Percentiles rank a stretch among this genome's conserved stretches.
phyloP scores from a whole-genome alignment of 2,329 filamentous ascomycete genomes.

The Chaetomium sp. region DNA sequence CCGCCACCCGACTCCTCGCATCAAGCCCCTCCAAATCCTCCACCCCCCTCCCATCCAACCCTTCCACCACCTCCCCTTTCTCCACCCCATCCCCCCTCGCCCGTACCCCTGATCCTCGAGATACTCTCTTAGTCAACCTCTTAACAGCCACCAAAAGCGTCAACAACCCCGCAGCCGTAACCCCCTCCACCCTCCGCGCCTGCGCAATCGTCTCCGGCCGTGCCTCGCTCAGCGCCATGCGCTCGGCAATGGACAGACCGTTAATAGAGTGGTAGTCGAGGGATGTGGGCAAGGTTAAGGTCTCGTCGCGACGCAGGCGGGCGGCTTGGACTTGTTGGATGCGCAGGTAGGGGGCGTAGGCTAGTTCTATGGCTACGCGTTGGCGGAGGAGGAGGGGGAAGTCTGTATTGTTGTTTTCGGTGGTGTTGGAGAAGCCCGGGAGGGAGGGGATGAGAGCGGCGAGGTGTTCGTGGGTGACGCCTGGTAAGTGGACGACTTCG shows the following conservation, averaged over 20 bases:
- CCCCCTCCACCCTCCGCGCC: slow-evolving; percentile 78
- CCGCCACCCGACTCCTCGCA: slow-evolving; percentile 33
- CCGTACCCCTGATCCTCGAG: too few relatives aligned
- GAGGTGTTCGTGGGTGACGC: slow-evolving; percentile 1
- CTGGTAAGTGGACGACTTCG: slow-evolving; percentile 59
- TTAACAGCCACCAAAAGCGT: slow-evolving; percentile 55
- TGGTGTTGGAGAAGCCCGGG: not conserved
- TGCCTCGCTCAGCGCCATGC: slow-evolving; percentile 59
- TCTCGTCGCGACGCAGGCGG: slow-evolving; percentile 70
- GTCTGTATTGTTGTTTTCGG: not conserved
- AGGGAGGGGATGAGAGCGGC: slow-evolving; percentile 2
- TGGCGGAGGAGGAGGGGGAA: slow-evolving; percentile 55
- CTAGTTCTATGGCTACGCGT: slow-evolving; percentile 73
- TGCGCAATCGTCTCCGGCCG: slow-evolving; percentile 82
- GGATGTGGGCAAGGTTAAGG: slow-evolving; percentile 61
- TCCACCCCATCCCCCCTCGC: not conserved
- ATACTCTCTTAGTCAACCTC: not conserved
- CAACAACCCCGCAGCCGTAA: slow-evolving; percentile 55
- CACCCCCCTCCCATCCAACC: slow-evolving; percentile 13
- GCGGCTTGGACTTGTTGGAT: slow-evolving; percentile 62
- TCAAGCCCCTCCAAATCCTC: slow-evolving; percentile 35
- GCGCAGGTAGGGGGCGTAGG: slow-evolving; percentile 80
- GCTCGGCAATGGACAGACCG: slow-evolving; percentile 76
- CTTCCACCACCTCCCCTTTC: slow-evolving; percentile 2
- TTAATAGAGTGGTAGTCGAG: slow-evolving; percentile 69